Conservation (phyloP, 768 basidiomycete species). For the Psilocybe cubensis region DNA sequence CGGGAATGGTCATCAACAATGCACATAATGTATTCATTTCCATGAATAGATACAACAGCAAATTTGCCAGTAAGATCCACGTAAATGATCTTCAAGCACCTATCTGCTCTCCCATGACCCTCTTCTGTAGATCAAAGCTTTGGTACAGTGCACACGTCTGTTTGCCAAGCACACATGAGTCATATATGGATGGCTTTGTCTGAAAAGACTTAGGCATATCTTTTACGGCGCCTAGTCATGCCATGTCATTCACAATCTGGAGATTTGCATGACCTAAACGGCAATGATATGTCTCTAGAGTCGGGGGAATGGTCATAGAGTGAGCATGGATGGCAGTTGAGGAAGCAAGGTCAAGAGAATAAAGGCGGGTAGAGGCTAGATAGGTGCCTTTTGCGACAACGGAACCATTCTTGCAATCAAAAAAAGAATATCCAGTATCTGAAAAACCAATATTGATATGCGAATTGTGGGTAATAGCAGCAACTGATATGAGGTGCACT, state of each 20-base stretch:
- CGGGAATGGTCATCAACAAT: constrained; percentile 37
- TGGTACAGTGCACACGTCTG: constrained; percentile 36
- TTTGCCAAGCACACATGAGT: constrained; percentile 40
- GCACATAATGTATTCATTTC: constrained; percentile 33
- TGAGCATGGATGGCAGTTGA: constrained; percentile 18
- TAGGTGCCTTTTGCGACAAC: constrained; percentile 15
- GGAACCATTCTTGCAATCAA: constrained; percentile 4
- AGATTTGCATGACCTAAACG: constrained; percentile 31
- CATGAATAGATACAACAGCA: constrained; percentile 22
- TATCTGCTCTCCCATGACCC: constrained; percentile 23
- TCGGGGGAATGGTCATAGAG: constrained; percentile 1
- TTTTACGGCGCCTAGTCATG: constrained; percentile 12
- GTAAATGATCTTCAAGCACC: constrained; percentile 31
- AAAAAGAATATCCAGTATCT: constrained; percentile 8
- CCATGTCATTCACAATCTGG: constrained; percentile 23
- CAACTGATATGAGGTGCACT: constrained; percentile 18
- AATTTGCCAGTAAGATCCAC: constrained; percentile 33
- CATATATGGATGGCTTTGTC: constrained; percentile 29
- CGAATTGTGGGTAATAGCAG: constrained; percentile 12
- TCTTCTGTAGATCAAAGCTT: constrained; percentile 27
- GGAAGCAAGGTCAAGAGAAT: constrained; percentile 10
- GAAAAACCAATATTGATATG: constrained; percentile 19
- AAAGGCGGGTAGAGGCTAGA: constrained; percentile 12
- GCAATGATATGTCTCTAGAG: constrained; percentile 29
- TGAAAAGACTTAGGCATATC: constrained; percentile 29